phyloP scores from a whole-genome alignment of 768 basidiomycete genomes.

The Sporobolomyces phaffii region DNA sequence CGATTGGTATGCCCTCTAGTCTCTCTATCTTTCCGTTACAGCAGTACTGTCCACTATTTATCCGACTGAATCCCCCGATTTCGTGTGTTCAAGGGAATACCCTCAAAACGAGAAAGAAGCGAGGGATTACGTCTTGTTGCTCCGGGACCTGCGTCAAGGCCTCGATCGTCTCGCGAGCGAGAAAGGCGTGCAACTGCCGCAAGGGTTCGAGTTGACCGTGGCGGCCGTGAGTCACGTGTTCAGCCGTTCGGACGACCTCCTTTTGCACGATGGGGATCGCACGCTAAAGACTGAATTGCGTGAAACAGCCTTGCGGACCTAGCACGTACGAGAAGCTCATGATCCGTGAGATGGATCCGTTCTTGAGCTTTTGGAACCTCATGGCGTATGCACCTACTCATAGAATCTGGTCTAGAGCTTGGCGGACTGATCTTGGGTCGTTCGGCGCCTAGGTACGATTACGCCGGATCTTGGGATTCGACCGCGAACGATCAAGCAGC shows the following conservation, averaged over 20 bases:
- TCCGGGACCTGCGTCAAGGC: conserved; percentile 66
- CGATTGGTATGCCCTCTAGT: conserved; percentile 54
- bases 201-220: conserved; percentile 40
- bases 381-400: conserved; percentile 58
- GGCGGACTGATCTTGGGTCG: background rate
- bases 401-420: background rate
- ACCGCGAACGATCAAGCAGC: conserved; percentile 69
- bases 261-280: no score
- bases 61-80: no score
- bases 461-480: conserved; percentile 49
- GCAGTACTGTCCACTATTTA: no score
- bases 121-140: conserved; percentile 70
- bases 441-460: conserved; percentile 46
- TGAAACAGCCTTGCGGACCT: conserved; percentile 73
- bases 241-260: background rate
- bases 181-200: conserved; percentile 48
- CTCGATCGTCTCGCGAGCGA: conserved; percentile 70
- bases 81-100: no score
- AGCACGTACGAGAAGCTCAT: conserved; percentile 74
- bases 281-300: conserved; percentile 1
- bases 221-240: conserved; percentile 34
- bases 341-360: conserved; percentile 75
- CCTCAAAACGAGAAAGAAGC: conserved; percentile 74
- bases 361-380: conserved; percentile 92
- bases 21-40: background rate